Evolutionary conservation across 257 asterid genomes (phyloP), one percentile per base, ranked within the genome.

Genomic region (Datura wrightii): DNA sequence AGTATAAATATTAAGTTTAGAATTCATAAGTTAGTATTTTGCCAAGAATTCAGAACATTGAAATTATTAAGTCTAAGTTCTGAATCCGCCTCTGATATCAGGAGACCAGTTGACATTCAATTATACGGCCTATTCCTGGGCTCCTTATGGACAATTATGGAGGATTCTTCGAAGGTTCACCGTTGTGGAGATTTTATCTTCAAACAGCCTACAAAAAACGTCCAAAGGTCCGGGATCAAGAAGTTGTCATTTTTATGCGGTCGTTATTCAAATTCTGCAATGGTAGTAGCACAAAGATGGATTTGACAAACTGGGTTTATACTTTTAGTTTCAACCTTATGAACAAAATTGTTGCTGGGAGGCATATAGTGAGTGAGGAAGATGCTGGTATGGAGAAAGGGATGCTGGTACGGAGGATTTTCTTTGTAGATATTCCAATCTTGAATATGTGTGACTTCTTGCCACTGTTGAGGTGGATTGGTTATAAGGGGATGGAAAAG

Each of bases 111-210:
- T 90, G 5, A 83, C 91, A 1, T 92, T 89, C 87, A 86, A 88
- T 90, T 88, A 90, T 74, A 46, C 48, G 2, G 71, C 83, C 59
- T 74, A 53, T 31, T 83, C 69, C 0, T 85, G 83, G 83, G 66
- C 92, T 0, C 82, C 94, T 2, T 90, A 93, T 62, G 94, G 92
- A 71, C 85, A 90, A 5, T 74, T 74, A 2, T 92, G 94, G 95
- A 84, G 92, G 84, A 63, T 24, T 44, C 83, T 92, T 41, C 89
- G 97, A 54, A 82, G 88, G 0, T 0, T 93, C 1, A 15, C 90
- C 3, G 88, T 82, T 6, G 62, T 90, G 16, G 92, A 92, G 46
- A 80, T 88, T 16, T 86, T 93, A 72, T 91, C 95, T 4, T 71
- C 90, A 3, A 70, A 84, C 82, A 86, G 92, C 82, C 88, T 92